These are phyloP conservation scores for Fraxinus latifolia DNA, from an alignment of 305 asterid species.

Conservation along the genomic window DNA sequence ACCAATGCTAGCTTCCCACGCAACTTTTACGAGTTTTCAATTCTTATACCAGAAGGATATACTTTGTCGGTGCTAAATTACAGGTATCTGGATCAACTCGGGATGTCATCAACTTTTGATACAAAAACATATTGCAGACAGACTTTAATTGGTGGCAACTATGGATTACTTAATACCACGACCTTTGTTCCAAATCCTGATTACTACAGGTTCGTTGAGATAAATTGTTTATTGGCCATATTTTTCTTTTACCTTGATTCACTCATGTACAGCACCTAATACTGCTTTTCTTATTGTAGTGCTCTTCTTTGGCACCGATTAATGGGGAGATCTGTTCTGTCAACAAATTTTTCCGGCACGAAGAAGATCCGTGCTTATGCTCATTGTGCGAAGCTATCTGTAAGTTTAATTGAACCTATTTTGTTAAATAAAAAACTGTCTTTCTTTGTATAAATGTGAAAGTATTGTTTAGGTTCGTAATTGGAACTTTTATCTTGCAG, in stretches of 20 bases:
- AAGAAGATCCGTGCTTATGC: slow-evolving; percentile 44
- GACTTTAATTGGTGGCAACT: slow-evolving; percentile 17
- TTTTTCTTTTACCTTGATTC: not conserved
- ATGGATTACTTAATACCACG: slow-evolving; percentile 16
- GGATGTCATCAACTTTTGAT: slow-evolving; percentile 15
- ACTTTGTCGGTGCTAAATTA: not conserved
- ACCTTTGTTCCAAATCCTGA: slow-evolving; percentile 19
- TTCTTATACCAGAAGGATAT: not conserved
- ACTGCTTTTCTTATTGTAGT: slow-evolving; percentile 21
- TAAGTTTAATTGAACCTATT: slow-evolving; percentile 22
- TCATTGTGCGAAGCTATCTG: slow-evolving; percentile 54
- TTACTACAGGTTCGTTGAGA: slow-evolving; percentile 10
- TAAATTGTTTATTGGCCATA: not conserved
- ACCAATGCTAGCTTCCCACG: not conserved
- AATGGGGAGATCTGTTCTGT: slow-evolving; percentile 45
- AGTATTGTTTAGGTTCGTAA: not conserved
- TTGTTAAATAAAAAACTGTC: not conserved
- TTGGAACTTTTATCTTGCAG: slow-evolving; percentile 29
- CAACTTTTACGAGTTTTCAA: not conserved
- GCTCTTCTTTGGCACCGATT: slow-evolving; percentile 57
- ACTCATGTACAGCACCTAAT: not conserved
- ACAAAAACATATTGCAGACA: slow-evolving; percentile 20
- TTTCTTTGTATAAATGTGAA: not conserved
- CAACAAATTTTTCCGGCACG: slow-evolving; percentile 39
- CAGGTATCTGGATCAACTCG: slow-evolving; percentile 22